Percentiles rank a stretch among this genome's conserved stretches.
Conservation (phyloP, 768 basidiomycete species). For the Symmetrospora coprosmae region DNA sequence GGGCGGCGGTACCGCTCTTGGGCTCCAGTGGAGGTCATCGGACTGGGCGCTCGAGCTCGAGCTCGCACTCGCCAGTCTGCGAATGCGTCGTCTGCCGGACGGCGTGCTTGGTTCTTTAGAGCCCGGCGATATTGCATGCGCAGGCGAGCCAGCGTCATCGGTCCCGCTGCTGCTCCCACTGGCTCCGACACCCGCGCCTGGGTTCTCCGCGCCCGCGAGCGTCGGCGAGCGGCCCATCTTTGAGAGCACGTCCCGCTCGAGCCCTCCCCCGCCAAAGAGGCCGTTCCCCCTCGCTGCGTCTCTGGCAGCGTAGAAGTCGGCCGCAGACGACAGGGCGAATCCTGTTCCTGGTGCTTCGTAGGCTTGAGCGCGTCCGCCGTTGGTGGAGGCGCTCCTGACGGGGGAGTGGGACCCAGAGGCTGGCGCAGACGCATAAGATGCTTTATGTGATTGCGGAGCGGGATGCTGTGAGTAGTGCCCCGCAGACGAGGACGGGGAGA, state of each 20-base stretch:
- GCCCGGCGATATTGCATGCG: no score
- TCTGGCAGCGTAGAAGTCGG: conserved; percentile 15
- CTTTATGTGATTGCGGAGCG: no score
- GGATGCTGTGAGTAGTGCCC: no score
- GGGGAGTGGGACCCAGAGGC: not conserved
- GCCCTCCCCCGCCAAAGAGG: conserved; percentile 7
- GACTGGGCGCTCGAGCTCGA: not conserved
- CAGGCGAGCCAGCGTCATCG: no score
- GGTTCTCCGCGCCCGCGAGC: not conserved
- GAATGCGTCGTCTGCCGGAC: not conserved
- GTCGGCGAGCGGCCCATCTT: not conserved
- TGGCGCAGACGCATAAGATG: no score
- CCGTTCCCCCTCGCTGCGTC: conserved; percentile 14
- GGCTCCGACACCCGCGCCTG: no score
- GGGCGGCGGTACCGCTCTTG: not conserved
- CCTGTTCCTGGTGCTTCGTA: not conserved
- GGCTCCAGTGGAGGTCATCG: conserved; percentile 1
- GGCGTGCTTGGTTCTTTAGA: no score
- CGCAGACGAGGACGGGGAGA: no score
- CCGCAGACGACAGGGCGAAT: conserved; percentile 2
- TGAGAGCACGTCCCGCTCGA: conserved; percentile 5
- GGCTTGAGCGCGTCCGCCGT: not conserved
- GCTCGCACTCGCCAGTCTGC: no score
- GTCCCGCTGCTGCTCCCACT: no score
- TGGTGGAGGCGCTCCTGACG: not conserved